Percentiles rank a stretch among this genome's conserved stretches.
Evolutionary conservation across 192 early-diverging fungal species (phyloP).

Genomic region (Backusella psychrophila): DNA sequence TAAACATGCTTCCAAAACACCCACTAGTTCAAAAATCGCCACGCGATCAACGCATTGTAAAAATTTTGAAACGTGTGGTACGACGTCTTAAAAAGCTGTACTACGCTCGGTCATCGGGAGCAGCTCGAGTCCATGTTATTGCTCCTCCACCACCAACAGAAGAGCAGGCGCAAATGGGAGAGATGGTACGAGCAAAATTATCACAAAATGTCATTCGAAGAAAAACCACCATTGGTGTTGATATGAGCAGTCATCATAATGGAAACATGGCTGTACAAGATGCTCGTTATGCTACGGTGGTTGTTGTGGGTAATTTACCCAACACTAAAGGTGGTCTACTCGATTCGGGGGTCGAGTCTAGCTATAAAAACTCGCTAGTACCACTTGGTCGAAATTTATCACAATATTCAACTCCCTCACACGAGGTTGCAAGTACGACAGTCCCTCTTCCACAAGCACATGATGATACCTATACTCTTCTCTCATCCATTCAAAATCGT

Average conservation of each 20-base stretch:
- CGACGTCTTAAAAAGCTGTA: constrained; percentile 36
- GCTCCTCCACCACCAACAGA: constrained; percentile 29
- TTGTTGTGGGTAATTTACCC: constrained; percentile 31
- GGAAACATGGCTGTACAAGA: constrained; percentile 38
- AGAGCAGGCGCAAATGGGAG: constrained; percentile 22
- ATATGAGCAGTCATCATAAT: constrained; percentile 19
- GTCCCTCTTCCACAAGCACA: neutral
- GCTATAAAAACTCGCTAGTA: neutral
- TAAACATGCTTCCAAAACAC: constrained; percentile 40
- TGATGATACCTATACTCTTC: neutral
- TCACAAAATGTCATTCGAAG: constrained; percentile 27
- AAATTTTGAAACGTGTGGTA: constrained; percentile 40
- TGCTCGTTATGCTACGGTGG: constrained; percentile 26
- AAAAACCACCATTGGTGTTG: constrained; percentile 21
- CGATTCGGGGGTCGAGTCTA: neutral
- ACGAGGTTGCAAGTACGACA: neutral
- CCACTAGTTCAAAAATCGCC: constrained; percentile 39
- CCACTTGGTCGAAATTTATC: neutral
- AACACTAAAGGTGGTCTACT: constrained; percentile 1
- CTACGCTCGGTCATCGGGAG: constrained; percentile 15
- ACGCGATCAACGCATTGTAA: constrained; percentile 54
- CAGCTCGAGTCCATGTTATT: constrained; percentile 31
- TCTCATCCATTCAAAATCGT: neutral
- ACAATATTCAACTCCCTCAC: neutral
- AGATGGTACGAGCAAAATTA: constrained; percentile 28